Base-by-base conservation (phyloP, 176 grass and related monocot genomes). In the Chloris gayana region DNA sequence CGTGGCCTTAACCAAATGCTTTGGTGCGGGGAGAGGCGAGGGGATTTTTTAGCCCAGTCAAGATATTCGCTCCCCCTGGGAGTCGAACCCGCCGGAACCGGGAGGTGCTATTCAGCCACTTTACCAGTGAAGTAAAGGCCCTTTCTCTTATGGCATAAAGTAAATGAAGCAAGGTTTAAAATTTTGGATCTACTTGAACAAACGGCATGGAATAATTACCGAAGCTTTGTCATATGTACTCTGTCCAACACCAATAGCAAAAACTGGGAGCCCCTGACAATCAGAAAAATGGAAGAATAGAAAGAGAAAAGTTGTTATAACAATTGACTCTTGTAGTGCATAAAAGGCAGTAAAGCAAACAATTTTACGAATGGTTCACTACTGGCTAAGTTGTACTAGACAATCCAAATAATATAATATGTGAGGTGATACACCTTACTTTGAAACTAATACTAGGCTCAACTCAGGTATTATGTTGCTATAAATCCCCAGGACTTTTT, bases 151-250 rank as follows among this genome's bases (percentile, higher is more conserved):
- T n/a, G n/a, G n/a, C n/a, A n/a, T n/a, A 83, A 47, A 26, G 53
- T 38, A 33, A 78, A 71, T 38, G 18, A 44, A 81, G 47, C 45
- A 12, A 77, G 31, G 57, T 84, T 39, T 21, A 64, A 58, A 30
- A 49, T 33, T 75, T 65, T 76, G 11, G 19, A 12, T 72, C n/a
- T 66, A 54, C 58, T n/a, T 38, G 57, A 74, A 87, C 57, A 78
- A 67, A 61, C 58, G 85, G 42, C 22, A 78, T 67, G 49, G 11
- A 85, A 29, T 53, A 90, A 78, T 87, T 98, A 98, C 95, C 38
- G 90, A 92, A 83, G 92, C 85, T 89, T 94, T 98, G 82, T 94
- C 86, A 32, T 85, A 98, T 87, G 92, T 91, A 78, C 95, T 94
- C 51, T 82, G 83, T 63, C 95, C 95, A 91, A 94, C 85, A 81